phyloP scores from a whole-genome alignment of 306 rosid species.

The Abrus precatorius region DNA sequence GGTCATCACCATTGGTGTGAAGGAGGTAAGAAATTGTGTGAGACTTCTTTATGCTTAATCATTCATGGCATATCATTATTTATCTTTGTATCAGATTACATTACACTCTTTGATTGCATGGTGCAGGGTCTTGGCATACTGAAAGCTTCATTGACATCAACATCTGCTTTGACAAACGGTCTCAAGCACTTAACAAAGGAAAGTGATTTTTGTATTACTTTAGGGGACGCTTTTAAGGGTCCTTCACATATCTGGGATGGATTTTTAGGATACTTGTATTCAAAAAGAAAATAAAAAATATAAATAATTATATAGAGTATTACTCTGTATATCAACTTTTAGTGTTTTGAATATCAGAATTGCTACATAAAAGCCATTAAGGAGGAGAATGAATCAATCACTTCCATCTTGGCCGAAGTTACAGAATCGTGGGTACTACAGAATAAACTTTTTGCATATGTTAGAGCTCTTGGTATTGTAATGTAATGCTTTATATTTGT shows the following conservation, averaged over 20 bases:
- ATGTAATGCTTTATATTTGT: too few relatives aligned
- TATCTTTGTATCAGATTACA: background rate
- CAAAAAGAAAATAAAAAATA: too few relatives aligned
- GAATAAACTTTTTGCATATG: too few relatives aligned
- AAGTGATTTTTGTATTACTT: too few relatives aligned
- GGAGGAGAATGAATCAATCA: background rate
- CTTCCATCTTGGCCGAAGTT: background rate
- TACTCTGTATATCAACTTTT: too few relatives aligned
- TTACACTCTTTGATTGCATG: background rate
- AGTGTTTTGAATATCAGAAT: too few relatives aligned
- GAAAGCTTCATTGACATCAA: conserved; percentile 21
- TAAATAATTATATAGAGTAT: too few relatives aligned
- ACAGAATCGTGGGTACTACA: too few relatives aligned
- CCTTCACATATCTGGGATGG: too few relatives aligned
- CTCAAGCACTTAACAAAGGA: background rate
- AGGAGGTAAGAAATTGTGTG: conserved; percentile 9
- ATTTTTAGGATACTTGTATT: too few relatives aligned
- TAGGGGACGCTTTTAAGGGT: too few relatives aligned
- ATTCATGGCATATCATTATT: background rate
- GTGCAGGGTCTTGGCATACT: conserved; percentile 1
- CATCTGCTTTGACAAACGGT: conserved; percentile 21
- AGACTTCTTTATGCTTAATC: background rate
- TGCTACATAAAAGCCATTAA: background rate
- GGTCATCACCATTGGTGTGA: background rate
- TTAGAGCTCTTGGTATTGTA: too few relatives aligned